Conservation (phyloP, 176 grass and related monocot species). For the Carex cristatella region DNA sequence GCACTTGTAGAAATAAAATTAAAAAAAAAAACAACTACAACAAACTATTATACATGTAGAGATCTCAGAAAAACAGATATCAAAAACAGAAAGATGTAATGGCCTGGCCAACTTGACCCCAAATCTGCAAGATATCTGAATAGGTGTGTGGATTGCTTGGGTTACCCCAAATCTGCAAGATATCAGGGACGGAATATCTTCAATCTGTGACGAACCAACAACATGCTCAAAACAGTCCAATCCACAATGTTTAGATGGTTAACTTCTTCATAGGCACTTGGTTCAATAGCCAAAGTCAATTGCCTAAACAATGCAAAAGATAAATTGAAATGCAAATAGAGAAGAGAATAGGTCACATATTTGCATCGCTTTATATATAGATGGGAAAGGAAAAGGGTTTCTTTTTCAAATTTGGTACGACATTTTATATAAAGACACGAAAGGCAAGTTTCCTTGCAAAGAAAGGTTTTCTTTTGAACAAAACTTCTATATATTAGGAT, state of each 20-base stretch:
- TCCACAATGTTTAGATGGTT: not conserved
- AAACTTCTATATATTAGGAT: not conserved
- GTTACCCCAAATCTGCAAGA: not conserved
- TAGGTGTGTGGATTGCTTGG: not conserved
- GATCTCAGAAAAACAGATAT: not conserved
- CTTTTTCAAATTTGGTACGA: not conserved
- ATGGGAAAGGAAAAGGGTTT: not conserved
- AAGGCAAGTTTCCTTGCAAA: not conserved
- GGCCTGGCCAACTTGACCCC: not conserved
- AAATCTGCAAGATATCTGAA: constrained; percentile 10
- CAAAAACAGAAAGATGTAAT: constrained; percentile 6
- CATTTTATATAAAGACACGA: not conserved
- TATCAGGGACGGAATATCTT: not conserved
- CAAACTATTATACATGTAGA: not conserved
- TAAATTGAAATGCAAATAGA: not conserved
- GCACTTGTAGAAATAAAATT: constrained; percentile 16
- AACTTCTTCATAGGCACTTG: not conserved
- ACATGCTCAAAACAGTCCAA: not conserved
- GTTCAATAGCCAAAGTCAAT: not conserved
- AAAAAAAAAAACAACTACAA: not conserved
- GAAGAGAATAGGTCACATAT: not conserved
- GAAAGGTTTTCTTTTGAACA: not conserved
- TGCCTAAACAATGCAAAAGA: not conserved
- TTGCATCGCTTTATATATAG: not conserved
- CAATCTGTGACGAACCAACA: not conserved